Evolutionary conservation across 441 rosid genomes (phyloP).

Genomic region (Adansonia grandidieri): DNA sequence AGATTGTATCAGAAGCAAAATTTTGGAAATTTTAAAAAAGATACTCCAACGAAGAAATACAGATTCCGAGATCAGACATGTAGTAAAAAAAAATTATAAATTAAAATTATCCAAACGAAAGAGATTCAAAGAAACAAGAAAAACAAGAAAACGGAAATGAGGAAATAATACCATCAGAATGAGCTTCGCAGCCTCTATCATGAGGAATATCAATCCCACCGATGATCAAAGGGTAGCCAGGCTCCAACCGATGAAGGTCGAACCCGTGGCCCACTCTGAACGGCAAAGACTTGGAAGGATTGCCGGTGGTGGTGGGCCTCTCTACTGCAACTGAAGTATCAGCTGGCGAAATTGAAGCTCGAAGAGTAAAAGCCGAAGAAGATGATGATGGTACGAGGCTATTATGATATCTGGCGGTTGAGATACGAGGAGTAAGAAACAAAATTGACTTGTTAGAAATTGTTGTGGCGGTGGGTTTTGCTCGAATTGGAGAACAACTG

Average conservation of each 20-base stretch:
- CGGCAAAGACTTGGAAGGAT: conserved; percentile 59
- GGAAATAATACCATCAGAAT: conserved; percentile 72
- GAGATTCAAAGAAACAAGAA: neutral
- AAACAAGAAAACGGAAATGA: neutral
- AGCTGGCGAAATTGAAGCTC: conserved; percentile 41
- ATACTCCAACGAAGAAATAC: neutral
- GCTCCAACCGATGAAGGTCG: conserved; percentile 88
- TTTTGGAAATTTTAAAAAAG: conserved; percentile 7
- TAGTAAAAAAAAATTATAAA: too few relatives aligned
- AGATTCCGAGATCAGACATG: neutral
- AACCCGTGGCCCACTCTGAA: conserved; percentile 94
- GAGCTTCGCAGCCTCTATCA: conserved; percentile 96
- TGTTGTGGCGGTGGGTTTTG: conserved; percentile 13
- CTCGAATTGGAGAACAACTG: conserved; percentile 13
- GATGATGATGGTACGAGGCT: neutral
- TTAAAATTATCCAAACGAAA: too few relatives aligned
- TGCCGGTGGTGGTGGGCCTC: conserved; percentile 43
- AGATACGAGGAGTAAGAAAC: conserved; percentile 19
- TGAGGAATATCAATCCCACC: conserved; percentile 91
- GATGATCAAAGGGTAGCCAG: conserved; percentile 88
- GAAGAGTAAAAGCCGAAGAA: neutral
- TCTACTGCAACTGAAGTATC: conserved; percentile 52
- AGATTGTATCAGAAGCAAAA: neutral
- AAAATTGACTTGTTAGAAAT: conserved; percentile 34
- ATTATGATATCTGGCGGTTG: conserved; percentile 1